Evolutionary conservation across 2,329 filamentous ascomycete species (phyloP).

Genomic region (Epichloe festucae): DNA sequence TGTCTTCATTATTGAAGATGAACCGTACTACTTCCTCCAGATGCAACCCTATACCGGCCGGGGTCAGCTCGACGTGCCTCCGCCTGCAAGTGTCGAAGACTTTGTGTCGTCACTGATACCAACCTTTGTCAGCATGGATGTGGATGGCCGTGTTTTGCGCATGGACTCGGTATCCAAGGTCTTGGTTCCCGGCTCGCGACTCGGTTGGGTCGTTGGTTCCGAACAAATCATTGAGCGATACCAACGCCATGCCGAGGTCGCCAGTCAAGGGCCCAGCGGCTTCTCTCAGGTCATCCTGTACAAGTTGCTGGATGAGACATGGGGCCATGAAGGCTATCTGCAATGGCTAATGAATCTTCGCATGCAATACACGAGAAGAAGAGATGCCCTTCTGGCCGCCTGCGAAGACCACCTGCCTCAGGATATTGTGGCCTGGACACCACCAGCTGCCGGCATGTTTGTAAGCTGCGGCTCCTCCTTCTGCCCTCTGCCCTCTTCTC

Average conservation of each 20-base stretch:
- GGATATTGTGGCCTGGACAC: slow-evolving; percentile 65
- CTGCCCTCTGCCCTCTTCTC: background rate
- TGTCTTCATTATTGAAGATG: slow-evolving; percentile 78
- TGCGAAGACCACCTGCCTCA: slow-evolving; percentile 66
- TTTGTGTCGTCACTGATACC: slow-evolving; percentile 55
- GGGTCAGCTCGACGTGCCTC: slow-evolving; percentile 34
- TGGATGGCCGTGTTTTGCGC: slow-evolving; percentile 77
- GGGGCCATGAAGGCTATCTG: slow-evolving; percentile 85
- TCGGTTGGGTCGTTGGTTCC: slow-evolving; percentile 82
- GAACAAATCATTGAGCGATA: slow-evolving; percentile 76
- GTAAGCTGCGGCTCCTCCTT: slow-evolving; percentile 32
- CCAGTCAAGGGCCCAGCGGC: slow-evolving; percentile 74
- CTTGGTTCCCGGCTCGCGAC: slow-evolving; percentile 64
- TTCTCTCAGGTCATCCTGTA: slow-evolving; percentile 74
- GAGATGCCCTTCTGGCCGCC: slow-evolving; percentile 64
- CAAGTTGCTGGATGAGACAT: slow-evolving; percentile 84
- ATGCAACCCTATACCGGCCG: slow-evolving; percentile 61
- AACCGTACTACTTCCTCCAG: slow-evolving; percentile 90
- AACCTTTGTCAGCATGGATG: slow-evolving; percentile 65
- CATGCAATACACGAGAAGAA: slow-evolving; percentile 64
- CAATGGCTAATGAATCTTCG: slow-evolving; percentile 79
- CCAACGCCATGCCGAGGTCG: slow-evolving; percentile 68
- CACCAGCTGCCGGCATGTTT: slow-evolving; percentile 89
- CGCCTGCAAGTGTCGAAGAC: slow-evolving; percentile 49
- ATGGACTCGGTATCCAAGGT: slow-evolving; percentile 94